Percentiles rank a stretch among this genome's conserved stretches.
phyloP scores from a whole-genome alignment of 1,284 basidiomycete species.

The Anthracocystis panici-leucophaei region DNA sequence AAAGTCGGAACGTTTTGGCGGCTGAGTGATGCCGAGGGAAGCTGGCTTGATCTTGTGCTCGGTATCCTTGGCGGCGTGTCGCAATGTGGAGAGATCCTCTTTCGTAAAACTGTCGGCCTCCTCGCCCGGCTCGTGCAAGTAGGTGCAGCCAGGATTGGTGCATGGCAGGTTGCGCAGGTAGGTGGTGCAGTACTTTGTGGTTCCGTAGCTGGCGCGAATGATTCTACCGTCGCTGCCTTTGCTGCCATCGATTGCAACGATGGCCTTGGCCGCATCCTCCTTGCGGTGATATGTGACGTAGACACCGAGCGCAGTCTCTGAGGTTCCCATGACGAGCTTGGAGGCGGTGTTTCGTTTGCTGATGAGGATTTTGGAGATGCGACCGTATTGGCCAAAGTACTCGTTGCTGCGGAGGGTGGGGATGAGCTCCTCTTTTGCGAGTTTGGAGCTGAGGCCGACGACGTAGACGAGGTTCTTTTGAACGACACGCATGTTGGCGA shows the following conservation, averaged over 20 bases:
- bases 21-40: constrained; percentile 47
- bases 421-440: constrained; percentile 96
- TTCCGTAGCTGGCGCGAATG: constrained; percentile 92
- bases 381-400: constrained; percentile 98
- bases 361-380: constrained; percentile 94
- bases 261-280: constrained; percentile 93
- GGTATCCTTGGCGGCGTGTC: constrained; percentile 67
- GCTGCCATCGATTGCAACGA: constrained; percentile 91
- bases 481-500: constrained; percentile 93
- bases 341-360: constrained; percentile 86
- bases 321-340: constrained; percentile 72
- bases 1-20: constrained; percentile 46
- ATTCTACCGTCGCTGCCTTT: constrained; percentile 70
- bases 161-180: constrained; percentile 90
- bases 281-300: constrained; percentile 96
- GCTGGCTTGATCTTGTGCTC: constrained; percentile 67
- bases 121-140: constrained; percentile 97
- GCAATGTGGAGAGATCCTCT: constrained; percentile 67
- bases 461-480: constrained; percentile 98
- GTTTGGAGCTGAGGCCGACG: constrained; percentile 88
- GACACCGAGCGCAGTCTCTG: constrained; percentile 83
- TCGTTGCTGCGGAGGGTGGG: constrained; percentile 93
- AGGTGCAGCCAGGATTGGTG: constrained; percentile 89
- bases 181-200: constrained; percentile 97
- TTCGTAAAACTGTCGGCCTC: constrained; percentile 86